These are phyloP conservation scores for Penicillium griseofulvum DNA, from an alignment of 2,329 filamentous ascomycete species.

Conservation along the genomic window DNA sequence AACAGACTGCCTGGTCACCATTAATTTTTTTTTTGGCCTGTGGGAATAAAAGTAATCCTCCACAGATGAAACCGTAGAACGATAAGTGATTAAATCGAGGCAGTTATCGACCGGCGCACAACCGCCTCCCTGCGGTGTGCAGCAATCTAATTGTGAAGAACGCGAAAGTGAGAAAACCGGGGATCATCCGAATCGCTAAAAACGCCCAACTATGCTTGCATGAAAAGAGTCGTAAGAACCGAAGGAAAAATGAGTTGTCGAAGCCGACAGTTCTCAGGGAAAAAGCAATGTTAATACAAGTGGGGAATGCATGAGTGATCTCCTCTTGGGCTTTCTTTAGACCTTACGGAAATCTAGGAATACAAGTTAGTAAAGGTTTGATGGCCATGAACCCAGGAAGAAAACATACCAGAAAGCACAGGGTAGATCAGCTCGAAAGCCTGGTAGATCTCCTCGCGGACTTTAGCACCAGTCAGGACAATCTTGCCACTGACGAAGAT, in stretches of 20 bases:
- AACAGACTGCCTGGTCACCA: constrained; percentile 12
- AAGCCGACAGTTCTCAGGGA: constrained; percentile 12
- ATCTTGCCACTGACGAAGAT: constrained; percentile 99
- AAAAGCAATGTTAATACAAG: constrained; percentile 33
- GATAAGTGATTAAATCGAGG: constrained; percentile 38
- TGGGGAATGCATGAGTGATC: constrained; percentile 19
- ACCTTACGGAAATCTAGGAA: constrained; percentile 62
- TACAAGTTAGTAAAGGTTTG: constrained; percentile 24
- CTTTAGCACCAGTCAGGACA: constrained; percentile 94
- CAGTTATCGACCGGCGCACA: constrained; percentile 43
- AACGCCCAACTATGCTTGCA: constrained; percentile 47
- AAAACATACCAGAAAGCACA: constrained; percentile 73
- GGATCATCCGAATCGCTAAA: constrained; percentile 39
- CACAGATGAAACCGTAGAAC: constrained; percentile 19
- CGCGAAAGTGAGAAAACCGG: constrained; percentile 23
- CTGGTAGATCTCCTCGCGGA: constrained; percentile 96
- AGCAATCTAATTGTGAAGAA: constrained; percentile 40
- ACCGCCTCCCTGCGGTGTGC: constrained; percentile 42
- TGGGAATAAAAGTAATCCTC: not conserved
- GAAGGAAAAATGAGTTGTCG: constrained; percentile 8
- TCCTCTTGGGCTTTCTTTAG: constrained; percentile 35
- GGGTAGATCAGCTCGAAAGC: constrained; percentile 97
- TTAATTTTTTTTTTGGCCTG: constrained; percentile 27
- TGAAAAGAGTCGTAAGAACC: constrained; percentile 36
- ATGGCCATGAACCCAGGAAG: not conserved